Evolutionary conservation across 2,329 filamentous ascomycete genomes (phyloP), one percentile per base, ranked within the genome.

Genomic region (Fusarium longipes): DNA sequence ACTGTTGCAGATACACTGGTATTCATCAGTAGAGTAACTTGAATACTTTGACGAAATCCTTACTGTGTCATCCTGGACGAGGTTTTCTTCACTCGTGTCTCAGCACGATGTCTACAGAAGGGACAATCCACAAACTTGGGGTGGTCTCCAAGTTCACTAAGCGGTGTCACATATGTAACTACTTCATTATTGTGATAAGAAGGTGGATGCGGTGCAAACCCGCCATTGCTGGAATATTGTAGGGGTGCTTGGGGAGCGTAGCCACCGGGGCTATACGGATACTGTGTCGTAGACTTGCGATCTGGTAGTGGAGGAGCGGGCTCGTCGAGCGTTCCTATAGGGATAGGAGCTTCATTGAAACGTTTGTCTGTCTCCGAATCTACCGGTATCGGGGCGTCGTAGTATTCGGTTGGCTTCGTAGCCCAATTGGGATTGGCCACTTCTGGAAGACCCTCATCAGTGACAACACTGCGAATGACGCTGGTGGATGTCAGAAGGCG

Each of bases 71-170:
- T 36, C 8, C 20, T 45, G 0, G 71, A 73, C 5, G 71, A 56
- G 2, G 42, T 43, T 27, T 73, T 68, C 52, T 74, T 70, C 3
- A 73, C 67, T 5, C 57, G 35, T 2, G 71, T 73, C 33, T 71
- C 62, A 8, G 44, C 51, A 2, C 70, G 66, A 8, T 48, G 59
- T 18, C 32, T 49, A 20, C 71, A 73, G 24, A 73, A 73, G 0
- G 71, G 71, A 12, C 71, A 73, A 17, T 73, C 71, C 1, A 73
- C 60, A 20, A 54, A 65, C 7, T 73, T 71, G 6, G 71, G 51
- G 10, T 73, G 57, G 9, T 73, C 70, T 10, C 58, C 60, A 5
- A 73, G 67, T 1, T 73, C 43, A 12, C 66, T 38, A 1, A 73
- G 48, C 0, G 70, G 71, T n/a, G 71, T 73, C 3, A 74, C 68